Percentiles rank a stretch among this genome's conserved stretches.
Evolutionary conservation across 768 basidiomycete genomes (phyloP).

Genomic region (Hygrocybe punicea): DNA sequence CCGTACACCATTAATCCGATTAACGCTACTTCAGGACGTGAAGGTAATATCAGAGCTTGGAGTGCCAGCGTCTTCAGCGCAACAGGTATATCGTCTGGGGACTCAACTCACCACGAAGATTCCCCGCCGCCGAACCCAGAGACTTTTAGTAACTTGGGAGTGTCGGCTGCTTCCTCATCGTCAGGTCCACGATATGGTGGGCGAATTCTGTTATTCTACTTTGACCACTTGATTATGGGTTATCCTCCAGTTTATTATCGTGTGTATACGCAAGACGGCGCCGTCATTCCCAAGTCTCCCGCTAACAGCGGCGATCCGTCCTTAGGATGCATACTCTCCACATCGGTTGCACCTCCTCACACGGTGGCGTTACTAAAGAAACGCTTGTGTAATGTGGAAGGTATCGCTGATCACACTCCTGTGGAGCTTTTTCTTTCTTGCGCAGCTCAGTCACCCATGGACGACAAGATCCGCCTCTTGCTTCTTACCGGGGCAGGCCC

Average conservation of each 20-base stretch:
- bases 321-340: background rate
- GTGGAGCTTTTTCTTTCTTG: background rate
- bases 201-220: background rate
- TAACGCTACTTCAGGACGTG: background rate
- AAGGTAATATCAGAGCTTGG: background rate
- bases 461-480: background rate
- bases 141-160: background rate
- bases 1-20: background rate
- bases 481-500: background rate
- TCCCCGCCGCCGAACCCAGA: background rate
- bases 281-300: background rate
- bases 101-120: background rate
- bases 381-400: background rate
- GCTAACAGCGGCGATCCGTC: background rate
- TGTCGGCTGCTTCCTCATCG: background rate
- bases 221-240: background rate
- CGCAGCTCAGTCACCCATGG: background rate
- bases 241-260: background rate
- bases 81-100: background rate
- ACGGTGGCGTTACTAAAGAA: background rate
- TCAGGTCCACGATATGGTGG: background rate
- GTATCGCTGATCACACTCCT: background rate
- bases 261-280: background rate
- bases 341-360: background rate
- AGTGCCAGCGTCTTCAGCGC: background rate